Conservation (phyloP, 2,329 filamentous ascomycete genomes). For the Colletotrichum tropicicola region DNA sequence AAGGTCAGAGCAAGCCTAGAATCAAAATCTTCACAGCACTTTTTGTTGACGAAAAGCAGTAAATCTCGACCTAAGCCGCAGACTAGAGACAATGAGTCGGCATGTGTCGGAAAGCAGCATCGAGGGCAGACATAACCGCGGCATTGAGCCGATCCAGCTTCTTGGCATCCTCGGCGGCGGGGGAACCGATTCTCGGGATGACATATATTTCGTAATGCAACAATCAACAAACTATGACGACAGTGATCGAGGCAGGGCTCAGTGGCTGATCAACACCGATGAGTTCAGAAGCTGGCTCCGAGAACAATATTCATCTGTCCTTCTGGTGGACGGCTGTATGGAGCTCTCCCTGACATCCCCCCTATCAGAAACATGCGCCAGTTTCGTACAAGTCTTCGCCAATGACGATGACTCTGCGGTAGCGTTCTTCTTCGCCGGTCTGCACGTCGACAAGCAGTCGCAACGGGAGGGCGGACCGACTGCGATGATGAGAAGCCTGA, state of each 20-base stretch:
- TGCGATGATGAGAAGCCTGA: not conserved
- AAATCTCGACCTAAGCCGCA: not conserved
- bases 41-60: no score
- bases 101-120: not conserved
- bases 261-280: not conserved
- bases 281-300: not conserved
- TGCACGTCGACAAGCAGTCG: not conserved
- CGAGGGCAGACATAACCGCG: not conserved
- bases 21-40: no score
- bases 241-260: not conserved
- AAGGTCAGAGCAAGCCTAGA: no score
- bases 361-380: not conserved
- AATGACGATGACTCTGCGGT: not conserved
- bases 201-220: not conserved
- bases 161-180: not conserved
- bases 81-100: not conserved
- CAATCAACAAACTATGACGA: not conserved
- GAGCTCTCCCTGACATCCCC: not conserved
- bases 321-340: not conserved
- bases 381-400: not conserved
- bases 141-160: not conserved
- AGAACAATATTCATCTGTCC: not conserved
- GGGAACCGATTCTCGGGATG: not conserved
- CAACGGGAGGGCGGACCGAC: not conserved
- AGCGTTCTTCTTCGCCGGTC: not conserved